Percentiles rank a stretch among this genome's conserved stretches.
Evolutionary conservation across 2,329 filamentous ascomycete species (phyloP).

Genomic region (Chaetothyriales sp.): DNA sequence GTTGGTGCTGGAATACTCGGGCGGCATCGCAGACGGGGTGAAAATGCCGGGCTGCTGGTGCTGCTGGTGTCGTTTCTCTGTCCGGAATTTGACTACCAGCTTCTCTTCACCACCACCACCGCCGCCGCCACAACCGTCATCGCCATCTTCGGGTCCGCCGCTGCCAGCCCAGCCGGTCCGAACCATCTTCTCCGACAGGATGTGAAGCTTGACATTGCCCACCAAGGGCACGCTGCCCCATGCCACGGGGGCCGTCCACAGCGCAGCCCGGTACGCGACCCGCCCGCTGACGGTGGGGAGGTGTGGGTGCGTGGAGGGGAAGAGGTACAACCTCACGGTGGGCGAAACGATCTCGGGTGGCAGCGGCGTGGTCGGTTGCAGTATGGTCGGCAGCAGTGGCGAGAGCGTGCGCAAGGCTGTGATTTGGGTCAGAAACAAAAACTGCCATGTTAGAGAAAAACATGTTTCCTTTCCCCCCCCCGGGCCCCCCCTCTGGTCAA

Average conservation of each 20-base stretch:
- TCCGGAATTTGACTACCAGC: constrained; percentile 82
- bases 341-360: constrained; percentile 49
- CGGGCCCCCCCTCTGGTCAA: no score
- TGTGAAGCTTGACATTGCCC: constrained; percentile 75
- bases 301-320: constrained; percentile 44
- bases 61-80: constrained; percentile 28
- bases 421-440: no score
- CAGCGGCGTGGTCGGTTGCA: constrained; percentile 38
- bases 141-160: constrained; percentile 22
- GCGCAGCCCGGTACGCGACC: constrained; percentile 77
- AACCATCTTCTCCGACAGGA: constrained; percentile 81
- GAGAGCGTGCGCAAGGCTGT: constrained; percentile 42
- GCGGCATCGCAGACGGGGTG: constrained; percentile 6
- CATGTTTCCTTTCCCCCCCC: constrained; percentile 4
- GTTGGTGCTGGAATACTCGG: constrained; percentile 15
- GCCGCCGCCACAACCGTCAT: constrained; percentile 19
- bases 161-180: constrained; percentile 32
- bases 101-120: constrained; percentile 42
- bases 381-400: constrained; percentile 44
- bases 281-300: constrained; percentile 84
- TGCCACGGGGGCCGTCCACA: constrained; percentile 91
- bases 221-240: constrained; percentile 88
- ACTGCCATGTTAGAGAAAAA: constrained; percentile 23
- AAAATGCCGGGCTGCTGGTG: constrained; percentile 1
- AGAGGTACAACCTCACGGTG: constrained; percentile 46